Base-by-base conservation (phyloP, 2,329 filamentous ascomycete genomes). In the Calonectria multiphialidica region DNA sequence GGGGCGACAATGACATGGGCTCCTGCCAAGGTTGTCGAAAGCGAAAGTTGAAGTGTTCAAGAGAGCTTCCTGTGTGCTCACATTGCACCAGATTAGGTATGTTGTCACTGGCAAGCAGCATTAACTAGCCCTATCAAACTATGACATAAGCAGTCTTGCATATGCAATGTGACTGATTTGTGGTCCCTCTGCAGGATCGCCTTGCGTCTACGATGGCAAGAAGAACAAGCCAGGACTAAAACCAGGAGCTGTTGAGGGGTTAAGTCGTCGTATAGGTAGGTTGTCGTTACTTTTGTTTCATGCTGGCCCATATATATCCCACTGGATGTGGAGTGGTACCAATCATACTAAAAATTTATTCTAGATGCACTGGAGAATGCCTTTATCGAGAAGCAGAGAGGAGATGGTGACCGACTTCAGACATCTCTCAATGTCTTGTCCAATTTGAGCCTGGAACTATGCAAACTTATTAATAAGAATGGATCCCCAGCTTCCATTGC, bases 11-110 rank as follows among this genome's bases (percentile, higher is more conserved):
- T 21, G 68, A 70, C n/a, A 3, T 59, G 49, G 68, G 68, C 8
- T 74, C 74, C 13, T 79, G 76, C 35, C 76, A 78, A 13, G 76
- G 76, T 7, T 78, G 76, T 42, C 68, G 76, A 1, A 66, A 74
- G 61, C 73, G 76, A 10, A 78, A 78, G 23, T 65, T 78, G 18
- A 70, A 73, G 37, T 78, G 76, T 18, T 77, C 75, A 3, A 47
- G 76, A 25, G 76, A 77, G 21, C 69, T 75, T 25, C 76, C 76
- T 7, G 66, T 28, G 10, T 78, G 76, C 47, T 77, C 69, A 12
- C 76, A 78, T 40, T 78, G 76, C 2, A 70, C 64, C 16, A 68
- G 76, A 30, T 25, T 78, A 9, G 73, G 76, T 77, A 30, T 6
- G 72, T 55, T 25, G 5, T 40, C 42, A 16, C 55, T 44, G 42